Evolutionary conservation across 2,329 filamentous ascomycete species (phyloP), one percentile per base, ranked within the genome.

Genomic region (Talaromyces sp.): DNA sequence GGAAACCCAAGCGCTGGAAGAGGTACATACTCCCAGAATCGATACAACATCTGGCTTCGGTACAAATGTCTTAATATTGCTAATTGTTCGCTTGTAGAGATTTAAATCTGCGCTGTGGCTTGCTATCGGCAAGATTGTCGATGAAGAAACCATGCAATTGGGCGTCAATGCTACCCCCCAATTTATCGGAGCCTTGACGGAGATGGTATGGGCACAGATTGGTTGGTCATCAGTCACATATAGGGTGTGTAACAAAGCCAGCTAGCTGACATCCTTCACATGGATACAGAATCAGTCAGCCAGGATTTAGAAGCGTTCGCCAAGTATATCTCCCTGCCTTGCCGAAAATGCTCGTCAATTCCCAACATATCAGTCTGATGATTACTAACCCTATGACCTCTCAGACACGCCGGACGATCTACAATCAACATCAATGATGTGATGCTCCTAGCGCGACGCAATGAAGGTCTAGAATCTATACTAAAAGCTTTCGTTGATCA

Each of bases 151-250:
- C 19, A 80, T 92, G 35, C 83, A 85, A 64, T 82, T 89, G 33
- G 87, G 91, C 73, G 85, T 92, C 68, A 97, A 96, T 77, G 92
- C 93, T 7, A 97, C 94, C 31, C 92, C 92, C 1, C 92, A 96
- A 73, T 97, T 96, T 76, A 96, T 96, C 70, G 92, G 90, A 9
- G 87, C 90, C 0, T 77, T 96, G 73, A 95, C 91, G 0, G 93
- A 97, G 76, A 86, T 96, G 77, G 90, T 94, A 8, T 97, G 91
- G 88, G 86, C 88, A 1, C 93, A 96, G 70, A 90, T 97, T 60
- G 90, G 92, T 94, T 83, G 56, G 78, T 70, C 69, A 54, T 7
- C 24, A 19, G 35, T 9, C 31, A 19, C 10, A 35, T 22, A n/a
- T 27, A 35, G n/a, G n/a, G 3, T 19, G 1, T 59, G 33, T 33